Evolutionary conservation across 2,329 filamentous ascomycete genomes (phyloP), one percentile per base, ranked within the genome.

Genomic region (Trichoderma koningii): DNA sequence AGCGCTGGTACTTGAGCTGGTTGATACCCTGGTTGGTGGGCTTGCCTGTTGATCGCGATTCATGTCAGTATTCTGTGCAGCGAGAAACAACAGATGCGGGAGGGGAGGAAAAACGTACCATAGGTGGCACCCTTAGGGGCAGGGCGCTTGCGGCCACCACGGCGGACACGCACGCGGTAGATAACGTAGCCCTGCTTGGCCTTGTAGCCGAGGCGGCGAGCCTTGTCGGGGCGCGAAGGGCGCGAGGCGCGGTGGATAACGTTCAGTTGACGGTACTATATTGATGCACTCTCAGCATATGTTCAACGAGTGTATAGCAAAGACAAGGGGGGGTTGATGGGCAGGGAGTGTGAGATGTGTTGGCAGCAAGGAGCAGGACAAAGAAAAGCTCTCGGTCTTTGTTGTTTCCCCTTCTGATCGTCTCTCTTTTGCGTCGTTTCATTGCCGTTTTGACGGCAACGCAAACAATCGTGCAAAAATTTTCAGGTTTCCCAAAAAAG

Each of bases 161-260:
- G 93, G 82, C 95, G 91, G 76, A 99, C 95, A 81, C 95, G 95
- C 79, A 96, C 88, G 81, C 95, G 95, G 90, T 99, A 99, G 90
- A 99, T 93, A 81, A 99, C 95, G 87, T 98, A 99, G 83, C 95
- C 95, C 87, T 99, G 95, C 92, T 99, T 99, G 87, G 96, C 95
- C 92, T 99, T 99, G 92, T 99, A 99, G 78, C 95, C 95, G 76
- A 99, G 92, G 83, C 96, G 95, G 85, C 95, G 95, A 80, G 96
- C 95, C 92, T 99, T 99, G 87, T 99, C 96, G 79, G 95, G 95
- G 82, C 95, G 95, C 77, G 93, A 97, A 76, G 95, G 95, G 78
- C 94, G 93, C 78, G 93, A 96, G 80, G 95, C 95, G 82, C 95
- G 94, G 89, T 99, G 95, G 86, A 98, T 95, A 83, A 97, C 93